Percentiles rank a stretch among this genome's conserved stretches.
phyloP scores from a whole-genome alignment of 2,329 filamentous ascomycete species.

The Fusarium citri region DNA sequence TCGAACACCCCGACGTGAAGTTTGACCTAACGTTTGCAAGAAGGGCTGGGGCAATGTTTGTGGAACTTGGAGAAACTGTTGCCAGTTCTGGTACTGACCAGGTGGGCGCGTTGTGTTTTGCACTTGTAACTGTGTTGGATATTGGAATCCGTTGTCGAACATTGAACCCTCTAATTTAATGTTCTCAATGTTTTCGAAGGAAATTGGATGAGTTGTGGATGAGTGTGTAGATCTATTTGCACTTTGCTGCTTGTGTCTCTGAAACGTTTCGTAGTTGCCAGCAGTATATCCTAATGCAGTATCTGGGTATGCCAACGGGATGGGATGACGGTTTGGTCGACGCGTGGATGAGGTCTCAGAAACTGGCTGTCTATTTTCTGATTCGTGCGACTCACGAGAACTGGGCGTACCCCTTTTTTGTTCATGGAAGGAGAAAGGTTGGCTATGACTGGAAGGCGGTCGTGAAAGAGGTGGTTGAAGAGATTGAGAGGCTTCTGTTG shows the following conservation, averaged over 20 bases:
- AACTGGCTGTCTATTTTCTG: neutral
- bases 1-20: neutral
- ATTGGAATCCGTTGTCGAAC: neutral
- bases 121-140: neutral
- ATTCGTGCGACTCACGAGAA: neutral
- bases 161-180: neutral
- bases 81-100: neutral
- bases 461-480: neutral
- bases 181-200: neutral
- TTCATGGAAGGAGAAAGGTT: neutral
- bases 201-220: neutral
- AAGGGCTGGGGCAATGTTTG: neutral
- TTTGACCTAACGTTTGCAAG: neutral
- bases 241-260: neutral
- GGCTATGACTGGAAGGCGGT: neutral
- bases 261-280: neutral
- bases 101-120: neutral
- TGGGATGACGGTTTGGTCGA: neutral
- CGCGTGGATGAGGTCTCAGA: neutral
- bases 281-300: neutral
- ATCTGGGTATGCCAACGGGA: conserved; percentile 5
- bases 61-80: neutral
- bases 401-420: neutral
- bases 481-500: neutral
- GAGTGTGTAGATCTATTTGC: neutral